Evolutionary conservation across 2,329 filamentous ascomycete species (phyloP).

Genomic region (Colletotrichum sp.): DNA sequence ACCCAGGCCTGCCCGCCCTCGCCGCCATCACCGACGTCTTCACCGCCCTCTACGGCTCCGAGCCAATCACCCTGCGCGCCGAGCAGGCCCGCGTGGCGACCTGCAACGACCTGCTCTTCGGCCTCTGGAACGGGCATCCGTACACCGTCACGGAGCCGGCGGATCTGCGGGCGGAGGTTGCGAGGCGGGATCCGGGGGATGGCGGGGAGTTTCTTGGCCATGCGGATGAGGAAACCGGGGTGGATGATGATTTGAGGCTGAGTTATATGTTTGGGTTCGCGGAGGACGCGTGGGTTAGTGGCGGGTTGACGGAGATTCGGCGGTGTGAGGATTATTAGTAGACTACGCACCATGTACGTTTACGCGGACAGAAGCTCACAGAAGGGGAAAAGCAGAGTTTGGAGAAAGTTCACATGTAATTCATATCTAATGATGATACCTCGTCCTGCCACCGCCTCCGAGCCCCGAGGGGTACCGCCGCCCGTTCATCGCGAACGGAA

Average conservation of each 20-base stretch:
- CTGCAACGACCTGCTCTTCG: constrained; percentile 5
- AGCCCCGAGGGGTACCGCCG: constrained; percentile 21
- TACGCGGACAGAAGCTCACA: neutral
- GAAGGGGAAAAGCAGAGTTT: neutral
- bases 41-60: neutral
- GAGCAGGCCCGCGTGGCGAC: neutral
- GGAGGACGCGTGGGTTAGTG: neutral
- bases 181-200: neutral
- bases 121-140: constrained; percentile 9
- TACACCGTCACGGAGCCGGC: neutral
- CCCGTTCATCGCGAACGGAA: constrained; percentile 39
- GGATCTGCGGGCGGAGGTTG: neutral
- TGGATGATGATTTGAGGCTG: neutral
- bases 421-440: constrained; percentile 24
- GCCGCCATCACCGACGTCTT: neutral
- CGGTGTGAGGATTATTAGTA: neutral
- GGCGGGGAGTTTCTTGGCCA: neutral
- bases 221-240: neutral
- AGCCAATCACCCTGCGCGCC: neutral
- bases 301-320: neutral
- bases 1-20: neutral
- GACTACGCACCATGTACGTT: neutral
- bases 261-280: constrained; percentile 1
- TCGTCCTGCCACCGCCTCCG: constrained; percentile 18
- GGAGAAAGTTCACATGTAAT: neutral